A percentile compares a stretch with the other conserved stretches of the same genome.
Conservation (phyloP, 768 basidiomycete species). For the Macrolepiota albuminosa region DNA sequence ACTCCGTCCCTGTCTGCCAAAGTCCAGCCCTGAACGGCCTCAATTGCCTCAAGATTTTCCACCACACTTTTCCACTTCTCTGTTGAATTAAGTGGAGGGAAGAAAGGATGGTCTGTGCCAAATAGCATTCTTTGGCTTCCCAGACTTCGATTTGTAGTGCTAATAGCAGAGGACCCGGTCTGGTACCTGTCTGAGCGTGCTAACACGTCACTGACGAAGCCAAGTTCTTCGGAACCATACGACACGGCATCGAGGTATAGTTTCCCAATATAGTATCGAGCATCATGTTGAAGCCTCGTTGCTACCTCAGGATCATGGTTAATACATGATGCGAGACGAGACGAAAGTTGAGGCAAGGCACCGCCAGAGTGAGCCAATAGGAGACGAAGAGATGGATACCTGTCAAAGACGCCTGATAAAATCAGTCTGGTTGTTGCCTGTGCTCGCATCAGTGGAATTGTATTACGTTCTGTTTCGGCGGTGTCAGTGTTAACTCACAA, state of each 20-base stretch:
- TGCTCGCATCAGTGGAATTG: constrained; percentile 5
- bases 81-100: constrained; percentile 66
- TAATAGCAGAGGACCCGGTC: constrained; percentile 25
- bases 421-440: constrained; percentile 77
- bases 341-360: constrained; percentile 77
- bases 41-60: constrained; percentile 80
- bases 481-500: constrained; percentile 42
- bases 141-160: constrained; percentile 29
- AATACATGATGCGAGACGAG: constrained; percentile 80
- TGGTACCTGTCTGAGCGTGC: constrained; percentile 53
- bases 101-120: constrained; percentile 90
- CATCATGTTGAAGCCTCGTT: constrained; percentile 72
- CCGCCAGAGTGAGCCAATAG: constrained; percentile 88
- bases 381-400: constrained; percentile 68
- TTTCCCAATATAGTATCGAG: constrained; percentile 76
- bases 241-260: constrained; percentile 86
- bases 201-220: constrained; percentile 68
- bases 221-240: constrained; percentile 82
- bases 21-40: constrained; percentile 56
- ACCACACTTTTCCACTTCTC: constrained; percentile 84
- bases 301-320: constrained; percentile 80
- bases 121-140: constrained; percentile 68
- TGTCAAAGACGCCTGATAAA: constrained; percentile 75
- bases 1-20: constrained; percentile 59
- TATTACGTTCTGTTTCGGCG: background rate